These are phyloP conservation scores for Hysterium pulicare DNA, from an alignment of 2,329 filamentous ascomycete genomes.

Conservation along the genomic window DNA sequence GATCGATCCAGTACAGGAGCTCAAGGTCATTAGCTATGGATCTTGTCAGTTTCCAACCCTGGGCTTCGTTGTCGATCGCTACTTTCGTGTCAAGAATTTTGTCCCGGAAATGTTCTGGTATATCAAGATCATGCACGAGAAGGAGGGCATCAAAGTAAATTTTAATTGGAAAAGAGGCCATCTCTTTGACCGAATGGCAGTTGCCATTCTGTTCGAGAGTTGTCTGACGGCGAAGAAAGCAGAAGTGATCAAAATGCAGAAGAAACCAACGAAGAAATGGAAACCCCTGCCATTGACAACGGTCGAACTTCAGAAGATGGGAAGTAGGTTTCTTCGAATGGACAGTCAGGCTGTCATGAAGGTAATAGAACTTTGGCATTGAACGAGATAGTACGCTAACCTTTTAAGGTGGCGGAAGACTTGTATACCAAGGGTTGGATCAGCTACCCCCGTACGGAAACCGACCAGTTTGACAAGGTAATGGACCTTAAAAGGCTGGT, in stretches of 20 bases:
- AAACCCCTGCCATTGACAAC: slow-evolving; percentile 91
- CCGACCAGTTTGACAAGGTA: slow-evolving; percentile 86
- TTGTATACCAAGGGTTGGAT: slow-evolving; percentile 95
- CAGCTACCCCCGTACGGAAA: slow-evolving; percentile 96
- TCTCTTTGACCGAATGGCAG: slow-evolving; percentile 82
- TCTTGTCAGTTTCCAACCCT: slow-evolving; percentile 97
- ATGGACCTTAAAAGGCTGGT: slow-evolving; percentile 81
- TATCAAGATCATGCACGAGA: slow-evolving; percentile 77
- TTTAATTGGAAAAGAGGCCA: slow-evolving; percentile 81
- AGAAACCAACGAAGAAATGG: slow-evolving; percentile 91
- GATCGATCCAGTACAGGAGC: slow-evolving; percentile 62
- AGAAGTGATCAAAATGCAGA: slow-evolving; percentile 78
- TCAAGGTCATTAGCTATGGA: slow-evolving; percentile 75
- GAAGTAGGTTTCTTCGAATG: slow-evolving; percentile 84
- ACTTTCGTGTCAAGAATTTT: slow-evolving; percentile 91
- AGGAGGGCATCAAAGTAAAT: slow-evolving; percentile 73
- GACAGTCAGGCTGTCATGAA: slow-evolving; percentile 86
- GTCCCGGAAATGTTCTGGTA: slow-evolving; percentile 89
- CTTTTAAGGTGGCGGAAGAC: slow-evolving; percentile 63
- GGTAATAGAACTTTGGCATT: slow-evolving; percentile 16
- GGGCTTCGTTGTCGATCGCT: slow-evolving; percentile 94
- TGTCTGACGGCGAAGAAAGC: slow-evolving; percentile 75
- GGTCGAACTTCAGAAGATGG: slow-evolving; percentile 94
- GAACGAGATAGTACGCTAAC: not conserved
- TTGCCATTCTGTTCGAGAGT: slow-evolving; percentile 78